Percentiles rank a stretch among this genome's conserved stretches.
These are phyloP conservation scores for Zopfochytrium polystomum DNA, from an alignment of 371 early-diverging fungal species.

Conservation along the genomic window DNA sequence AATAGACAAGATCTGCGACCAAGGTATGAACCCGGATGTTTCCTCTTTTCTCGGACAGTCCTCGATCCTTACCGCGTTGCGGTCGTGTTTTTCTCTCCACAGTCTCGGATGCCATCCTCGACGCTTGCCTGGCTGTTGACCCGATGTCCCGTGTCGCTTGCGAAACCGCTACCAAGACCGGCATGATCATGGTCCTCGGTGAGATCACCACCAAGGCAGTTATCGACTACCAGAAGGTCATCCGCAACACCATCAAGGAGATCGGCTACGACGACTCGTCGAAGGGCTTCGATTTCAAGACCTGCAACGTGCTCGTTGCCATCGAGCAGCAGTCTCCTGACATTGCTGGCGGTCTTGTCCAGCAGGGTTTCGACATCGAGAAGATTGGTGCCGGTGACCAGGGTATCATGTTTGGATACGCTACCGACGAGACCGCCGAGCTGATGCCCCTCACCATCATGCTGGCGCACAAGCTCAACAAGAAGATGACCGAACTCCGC, in stretches of 20 bases:
- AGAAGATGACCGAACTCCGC: conserved; percentile 91
- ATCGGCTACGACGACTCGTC: conserved; percentile 97
- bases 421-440: conserved; percentile 99
- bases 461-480: conserved; percentile 96
- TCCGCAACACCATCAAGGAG: conserved; percentile 94
- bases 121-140: conserved; percentile 95
- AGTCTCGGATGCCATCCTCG: conserved; percentile 90
- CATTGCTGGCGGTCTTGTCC: conserved; percentile 92
- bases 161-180: conserved; percentile 98
- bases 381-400: conserved; percentile 97
- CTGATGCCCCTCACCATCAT: conserved; percentile 97
- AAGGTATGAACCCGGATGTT: conserved; percentile 45
- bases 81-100: neutral
- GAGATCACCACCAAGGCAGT: conserved; percentile 98
- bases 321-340: conserved; percentile 99
- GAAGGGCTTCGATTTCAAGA: conserved; percentile 99
- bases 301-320: conserved; percentile 97
- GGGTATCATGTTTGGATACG: conserved; percentile 78
- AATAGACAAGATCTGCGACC: conserved; percentile 99
- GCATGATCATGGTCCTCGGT: conserved; percentile 99
- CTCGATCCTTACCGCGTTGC: neutral
- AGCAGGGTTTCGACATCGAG: conserved; percentile 85
- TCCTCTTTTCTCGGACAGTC: neutral
- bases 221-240: conserved; percentile 97
- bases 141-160: conserved; percentile 98